Percentiles rank a stretch among this genome's conserved stretches.
Conservation (phyloP, 106 monocot genomes). For the Platanthera guangdongensis region DNA sequence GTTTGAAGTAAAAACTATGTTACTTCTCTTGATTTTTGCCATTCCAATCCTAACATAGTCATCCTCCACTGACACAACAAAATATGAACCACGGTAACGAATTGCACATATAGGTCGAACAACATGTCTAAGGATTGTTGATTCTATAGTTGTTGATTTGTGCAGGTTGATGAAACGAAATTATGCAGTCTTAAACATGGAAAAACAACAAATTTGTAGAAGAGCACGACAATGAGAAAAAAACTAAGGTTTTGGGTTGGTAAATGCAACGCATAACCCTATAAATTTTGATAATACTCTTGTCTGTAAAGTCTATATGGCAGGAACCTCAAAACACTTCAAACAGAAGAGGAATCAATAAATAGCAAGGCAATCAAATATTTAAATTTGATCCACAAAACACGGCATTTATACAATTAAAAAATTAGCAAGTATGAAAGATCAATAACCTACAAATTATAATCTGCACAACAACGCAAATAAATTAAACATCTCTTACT, state of each 20-base stretch:
- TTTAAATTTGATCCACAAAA: not conserved
- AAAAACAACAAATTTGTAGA: no score
- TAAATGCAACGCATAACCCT: no score
- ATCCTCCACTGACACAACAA: not conserved
- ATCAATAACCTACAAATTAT: not conserved
- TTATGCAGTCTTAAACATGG: no score
- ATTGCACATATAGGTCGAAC: not conserved
- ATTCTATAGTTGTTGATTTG: not conserved
- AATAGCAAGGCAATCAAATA: not conserved
- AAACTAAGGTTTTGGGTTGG: no score
- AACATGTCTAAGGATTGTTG: not conserved
- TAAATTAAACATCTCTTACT: not conserved
- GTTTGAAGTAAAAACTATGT: no score
- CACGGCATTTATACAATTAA: not conserved
- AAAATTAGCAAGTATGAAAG: no score
- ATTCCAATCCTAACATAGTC: no score
- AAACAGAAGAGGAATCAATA: not conserved
- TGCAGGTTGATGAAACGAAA: not conserved
- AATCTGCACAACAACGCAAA: not conserved
- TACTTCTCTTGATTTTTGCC: no score
- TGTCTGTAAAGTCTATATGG: not conserved
- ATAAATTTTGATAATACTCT: not conserved
- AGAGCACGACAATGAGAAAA: no score
- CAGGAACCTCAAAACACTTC: not conserved
- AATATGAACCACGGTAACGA: not conserved